Evolutionary conservation across 148 eudicot species (phyloP).

Genomic region (Diospyros kaki): DNA sequence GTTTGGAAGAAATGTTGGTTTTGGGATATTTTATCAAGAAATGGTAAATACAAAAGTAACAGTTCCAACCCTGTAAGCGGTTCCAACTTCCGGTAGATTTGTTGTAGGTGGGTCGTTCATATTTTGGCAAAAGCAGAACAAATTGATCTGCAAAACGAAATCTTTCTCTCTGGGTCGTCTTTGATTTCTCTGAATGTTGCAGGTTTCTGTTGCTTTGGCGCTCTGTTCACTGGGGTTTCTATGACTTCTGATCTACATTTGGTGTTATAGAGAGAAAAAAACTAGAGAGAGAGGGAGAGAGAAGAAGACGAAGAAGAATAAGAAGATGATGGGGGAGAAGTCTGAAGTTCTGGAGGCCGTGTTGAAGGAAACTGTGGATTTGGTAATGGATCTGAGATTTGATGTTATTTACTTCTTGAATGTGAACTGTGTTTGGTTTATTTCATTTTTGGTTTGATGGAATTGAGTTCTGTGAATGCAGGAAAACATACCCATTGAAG

Average conservation of each 20-base stretch:
- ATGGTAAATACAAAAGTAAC: constrained; percentile 19
- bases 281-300: constrained; percentile 13
- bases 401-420: constrained; percentile 11
- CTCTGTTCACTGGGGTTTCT: constrained; percentile 34
- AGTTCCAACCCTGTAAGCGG: constrained; percentile 39
- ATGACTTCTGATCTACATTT: constrained; percentile 33
- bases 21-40: background rate
- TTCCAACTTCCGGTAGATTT: constrained; percentile 39
- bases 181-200: constrained; percentile 8
- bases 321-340: constrained; percentile 86
- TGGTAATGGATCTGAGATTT: constrained; percentile 76
- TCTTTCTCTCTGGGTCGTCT: constrained; percentile 22
- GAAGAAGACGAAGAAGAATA: constrained; percentile 47
- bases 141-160: constrained; percentile 19
- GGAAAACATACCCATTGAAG: constrained; percentile 96
- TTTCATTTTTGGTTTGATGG: constrained; percentile 12
- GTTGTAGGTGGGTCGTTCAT: constrained; percentile 37
- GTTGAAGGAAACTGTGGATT: constrained; percentile 93
- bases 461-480: constrained; percentile 35
- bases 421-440: background rate
- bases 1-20: too few relatives aligned
- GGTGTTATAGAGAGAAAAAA: constrained; percentile 10
- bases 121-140: constrained; percentile 21
- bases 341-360: constrained; percentile 91
- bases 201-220: constrained; percentile 28